Evolutionary conservation across 768 basidiomycete species (phyloP), one percentile per base, ranked within the genome.

Genomic region (Pisolithus microcarpus): DNA sequence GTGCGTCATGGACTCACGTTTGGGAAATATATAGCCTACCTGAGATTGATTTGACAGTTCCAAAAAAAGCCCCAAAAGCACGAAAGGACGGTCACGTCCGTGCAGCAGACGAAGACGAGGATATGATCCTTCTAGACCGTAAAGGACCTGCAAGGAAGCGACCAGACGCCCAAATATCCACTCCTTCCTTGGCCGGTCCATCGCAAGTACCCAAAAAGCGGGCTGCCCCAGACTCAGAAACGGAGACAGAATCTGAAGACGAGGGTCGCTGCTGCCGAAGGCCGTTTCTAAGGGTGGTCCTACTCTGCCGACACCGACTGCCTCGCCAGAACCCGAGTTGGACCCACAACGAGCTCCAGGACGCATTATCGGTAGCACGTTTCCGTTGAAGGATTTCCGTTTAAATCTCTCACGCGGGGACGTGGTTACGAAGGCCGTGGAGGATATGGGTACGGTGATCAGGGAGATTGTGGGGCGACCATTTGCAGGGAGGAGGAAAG

Each of bases 401-500:
- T 71, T 75, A 58, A 87, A 89, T 61, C 69, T 88, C 31, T 75
- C 72, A 24, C 76, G 76, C 48, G 90, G 89, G 0, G 91, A 91
- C 64, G 70, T 91, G 18, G 88, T 93, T 37, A 80, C 77, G 13
- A 91, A 94, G 67, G 91, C 90, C 0, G 85, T 91, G 7, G 82
- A 86, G 58, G 92, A 93, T 65, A 66, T 94, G 43, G 80, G 75
- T 11, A 74, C 65, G 15, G 84, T 92, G 9, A 78, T 93, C 42
- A 72, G 73, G 52, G 85, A 91, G 62, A 77, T 91, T 39, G 74
- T 87, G 9, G 64, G 77, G 56, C 73, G 74, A 24, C 87, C 87
- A 36, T 95, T 94, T 68, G 78, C 87, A 38, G 70, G 67, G 36
- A 75, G 81, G 57, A 76, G 91, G 53, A 75, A 75, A 36, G 72